Evolutionary conservation across 108 stramenopile species (phyloP).

Genomic region (Pelagomonas calceolata): DNA sequence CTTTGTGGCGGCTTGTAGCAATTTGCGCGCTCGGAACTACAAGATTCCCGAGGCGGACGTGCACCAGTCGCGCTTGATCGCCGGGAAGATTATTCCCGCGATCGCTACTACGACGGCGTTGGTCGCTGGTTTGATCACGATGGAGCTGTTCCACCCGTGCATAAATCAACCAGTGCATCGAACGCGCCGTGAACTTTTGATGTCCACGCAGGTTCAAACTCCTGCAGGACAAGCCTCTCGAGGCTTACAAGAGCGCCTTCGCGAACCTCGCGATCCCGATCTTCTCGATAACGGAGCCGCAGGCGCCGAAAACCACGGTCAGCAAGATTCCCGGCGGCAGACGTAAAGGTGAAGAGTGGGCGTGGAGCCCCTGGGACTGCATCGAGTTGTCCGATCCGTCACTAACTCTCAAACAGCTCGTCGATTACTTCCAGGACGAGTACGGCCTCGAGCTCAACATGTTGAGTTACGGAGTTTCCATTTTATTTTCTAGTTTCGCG

Average conservation of each 20-base stretch:
- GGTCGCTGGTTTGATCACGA: constrained; percentile 88
- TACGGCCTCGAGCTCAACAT: constrained; percentile 92
- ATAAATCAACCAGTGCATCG: too few species aligned
- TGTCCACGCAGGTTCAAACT: too few species aligned
- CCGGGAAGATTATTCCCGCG: constrained; percentile 96
- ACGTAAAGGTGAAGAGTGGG: constrained; percentile 76
- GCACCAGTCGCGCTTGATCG: constrained; percentile 91
- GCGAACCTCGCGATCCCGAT: constrained; percentile 86
- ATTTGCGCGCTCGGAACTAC: constrained; percentile 91
- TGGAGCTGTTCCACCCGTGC: too few species aligned
- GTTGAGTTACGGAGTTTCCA: constrained; percentile 88
- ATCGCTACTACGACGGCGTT: constrained; percentile 97
- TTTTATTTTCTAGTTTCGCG: constrained; percentile 90
- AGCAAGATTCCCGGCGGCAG: constrained; percentile 27
- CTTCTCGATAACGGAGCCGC: constrained; percentile 90
- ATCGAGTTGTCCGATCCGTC: constrained; percentile 72
- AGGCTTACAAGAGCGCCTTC: constrained; percentile 89
- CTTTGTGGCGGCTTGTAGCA: constrained; percentile 89
- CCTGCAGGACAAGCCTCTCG: constrained; percentile 74
- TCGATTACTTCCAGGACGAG: constrained; percentile 76
- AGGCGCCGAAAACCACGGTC: constrained; percentile 69
- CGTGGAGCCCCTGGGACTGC: constrained; percentile 93
- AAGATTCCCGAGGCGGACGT: constrained; percentile 91
- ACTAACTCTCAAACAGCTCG: constrained; percentile 78
- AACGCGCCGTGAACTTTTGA: too few species aligned